Evolutionary conservation across 2,329 filamentous ascomycete genomes (phyloP).

Genomic region (Colletotrichum limetticola): DNA sequence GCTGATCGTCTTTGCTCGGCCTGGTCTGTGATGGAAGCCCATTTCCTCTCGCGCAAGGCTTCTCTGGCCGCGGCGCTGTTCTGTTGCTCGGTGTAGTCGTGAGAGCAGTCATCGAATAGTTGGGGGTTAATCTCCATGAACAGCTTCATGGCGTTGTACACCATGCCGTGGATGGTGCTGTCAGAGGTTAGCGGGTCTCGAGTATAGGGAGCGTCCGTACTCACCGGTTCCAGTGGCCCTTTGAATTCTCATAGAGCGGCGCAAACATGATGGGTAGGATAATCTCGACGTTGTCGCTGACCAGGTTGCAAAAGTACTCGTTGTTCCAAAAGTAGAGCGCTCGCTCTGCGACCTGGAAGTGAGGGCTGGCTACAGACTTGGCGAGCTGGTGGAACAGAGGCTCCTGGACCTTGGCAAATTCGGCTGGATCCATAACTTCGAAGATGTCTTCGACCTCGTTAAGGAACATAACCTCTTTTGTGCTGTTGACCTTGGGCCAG

Average conservation of each 20-base stretch:
- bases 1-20: slow-evolving; percentile 74
- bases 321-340: slow-evolving; percentile 99
- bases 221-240: slow-evolving; percentile 98
- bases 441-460: slow-evolving; percentile 99
- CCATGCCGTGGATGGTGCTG: slow-evolving; percentile 99
- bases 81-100: slow-evolving; percentile 97
- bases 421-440: slow-evolving; percentile 98
- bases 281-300: slow-evolving; percentile 98
- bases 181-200: slow-evolving; percentile 43
- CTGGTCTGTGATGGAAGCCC: slow-evolving; percentile 86
- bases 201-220: slow-evolving; percentile 39
- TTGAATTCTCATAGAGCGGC: slow-evolving; percentile 97
- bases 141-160: slow-evolving; percentile 99
- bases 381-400: slow-evolving; percentile 96
- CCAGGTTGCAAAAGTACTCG: slow-evolving; percentile 99
- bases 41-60: slow-evolving; percentile 83
- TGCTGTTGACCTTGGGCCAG: slow-evolving; percentile 99
- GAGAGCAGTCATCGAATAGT: slow-evolving; percentile 97
- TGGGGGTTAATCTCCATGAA: slow-evolving; percentile 99
- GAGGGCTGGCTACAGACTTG: slow-evolving; percentile 97
- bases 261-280: slow-evolving; percentile 99
- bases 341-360: slow-evolving; percentile 98
- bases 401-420: slow-evolving; percentile 98
- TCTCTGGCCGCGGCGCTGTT: slow-evolving; percentile 90
- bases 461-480: slow-evolving; percentile 99